Base-by-base conservation (phyloP, 2,329 filamentous ascomycete genomes). In the Emericellopsis cladophorae region DNA sequence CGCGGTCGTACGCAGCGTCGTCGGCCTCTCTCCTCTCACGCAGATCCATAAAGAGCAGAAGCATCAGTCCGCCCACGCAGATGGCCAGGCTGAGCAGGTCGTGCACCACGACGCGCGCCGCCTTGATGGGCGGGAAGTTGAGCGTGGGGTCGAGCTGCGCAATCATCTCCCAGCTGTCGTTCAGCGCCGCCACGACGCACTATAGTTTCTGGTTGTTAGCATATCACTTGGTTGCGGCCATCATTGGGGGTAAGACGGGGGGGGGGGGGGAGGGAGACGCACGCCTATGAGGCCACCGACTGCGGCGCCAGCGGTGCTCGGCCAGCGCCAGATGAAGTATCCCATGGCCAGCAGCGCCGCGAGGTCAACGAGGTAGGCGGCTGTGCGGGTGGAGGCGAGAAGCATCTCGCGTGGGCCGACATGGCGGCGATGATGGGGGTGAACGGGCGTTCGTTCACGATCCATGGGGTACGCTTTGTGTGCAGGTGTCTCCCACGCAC, bases 81-180 rank as follows among this genome's bases (percentile, higher is more conserved):
- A 62, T 41, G 16, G 53, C 57, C 16, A 61, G 47, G 7, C 54
- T 46, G 34, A 61, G 54, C 33, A 59, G 44, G 39, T 62, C 59
- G 44, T 58, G 54, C 7, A 59, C 42, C 6, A 58, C 45, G 31
- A 46, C 49, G n/a, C 55, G 50, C 4, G 52, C 51, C 3, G 55
- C 47, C 15, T 51, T 44, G 22, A 58, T 42, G 23, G 52, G 46
- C 14, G 47, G 43, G 12, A 59, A 53, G 7, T 50, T 50, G 11
- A 50, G 42, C 7, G 50, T 42, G 7, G 48, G 44, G 22, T 59
- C 53, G 6, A 50, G 47, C 12, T 55, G 45, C 4, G 58, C 53
- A 37, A 56, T 41, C 35, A 56, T 51, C 33, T 61, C 56, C 58
- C 59, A 61, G 49, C 56, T 61, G 37, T 63, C 60, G 40, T 58